Conservation (phyloP, 1,284 basidiomycete species). For the Neonothopanus nambi region DNA sequence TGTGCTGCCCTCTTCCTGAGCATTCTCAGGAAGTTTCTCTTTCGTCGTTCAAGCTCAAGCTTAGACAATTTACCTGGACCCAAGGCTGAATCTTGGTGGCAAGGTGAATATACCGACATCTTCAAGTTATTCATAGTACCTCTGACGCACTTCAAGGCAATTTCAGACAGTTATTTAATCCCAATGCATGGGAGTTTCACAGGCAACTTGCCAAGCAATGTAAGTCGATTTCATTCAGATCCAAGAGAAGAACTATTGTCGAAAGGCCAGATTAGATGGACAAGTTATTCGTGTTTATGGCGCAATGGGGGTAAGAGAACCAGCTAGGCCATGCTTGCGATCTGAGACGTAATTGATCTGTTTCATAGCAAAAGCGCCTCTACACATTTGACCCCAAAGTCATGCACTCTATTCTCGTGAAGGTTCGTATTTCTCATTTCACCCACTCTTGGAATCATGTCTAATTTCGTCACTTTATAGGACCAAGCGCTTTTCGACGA, state of each 20-base stretch:
- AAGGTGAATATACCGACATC: slow-evolving; percentile 20
- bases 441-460: not conserved
- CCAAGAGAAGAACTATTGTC: not conserved
- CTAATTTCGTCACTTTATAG: not conserved
- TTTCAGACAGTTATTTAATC: slow-evolving; percentile 4
- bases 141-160: slow-evolving; percentile 7
- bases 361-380: slow-evolving; percentile 25
- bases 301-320: slow-evolving; percentile 2
- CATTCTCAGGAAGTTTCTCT: not conserved
- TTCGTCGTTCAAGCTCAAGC: slow-evolving; percentile 6
- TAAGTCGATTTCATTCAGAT: not conserved
- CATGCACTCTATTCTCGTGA: slow-evolving; percentile 33
- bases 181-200: slow-evolving; percentile 8
- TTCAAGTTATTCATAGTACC: not conserved
- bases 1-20: no score
- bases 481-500: slow-evolving; percentile 1
- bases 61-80: slow-evolving; percentile 35
- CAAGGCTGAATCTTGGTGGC: slow-evolving; percentile 24
- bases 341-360: not conserved
- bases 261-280: not conserved
- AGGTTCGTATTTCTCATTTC: slow-evolving; percentile 10
- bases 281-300: slow-evolving; percentile 4
- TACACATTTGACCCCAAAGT: slow-evolving; percentile 33
- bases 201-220: not conserved
- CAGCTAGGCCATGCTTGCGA: not conserved